These are phyloP conservation scores for Phytophthora meadii DNA, from an alignment of 352 stramenopile species.

Conservation along the genomic window DNA sequence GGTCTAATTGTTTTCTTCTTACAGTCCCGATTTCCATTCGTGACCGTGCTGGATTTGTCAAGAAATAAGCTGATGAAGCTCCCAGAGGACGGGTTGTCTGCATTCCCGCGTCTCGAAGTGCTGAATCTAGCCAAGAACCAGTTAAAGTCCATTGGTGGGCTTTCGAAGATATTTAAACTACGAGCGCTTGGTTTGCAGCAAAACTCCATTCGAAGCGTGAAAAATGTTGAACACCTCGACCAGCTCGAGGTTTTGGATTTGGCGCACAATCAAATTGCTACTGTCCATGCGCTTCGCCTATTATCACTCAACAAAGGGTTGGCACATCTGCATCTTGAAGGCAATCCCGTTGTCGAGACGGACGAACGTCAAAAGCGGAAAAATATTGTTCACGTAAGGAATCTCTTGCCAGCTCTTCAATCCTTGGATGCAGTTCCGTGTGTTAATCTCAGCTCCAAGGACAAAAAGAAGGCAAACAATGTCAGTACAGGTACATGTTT, in stretches of 20 bases:
- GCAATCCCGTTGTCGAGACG: constrained; percentile 71
- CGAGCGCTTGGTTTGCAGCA: constrained; percentile 64
- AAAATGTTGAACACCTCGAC: constrained; percentile 78
- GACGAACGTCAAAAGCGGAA: constrained; percentile 73
- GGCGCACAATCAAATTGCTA: constrained; percentile 56
- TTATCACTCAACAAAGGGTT: constrained; percentile 83
- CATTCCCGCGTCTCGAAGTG: constrained; percentile 72
- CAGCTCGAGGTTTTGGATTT: constrained; percentile 68
- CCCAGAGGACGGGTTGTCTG: constrained; percentile 48
- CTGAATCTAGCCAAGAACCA: constrained; percentile 70
- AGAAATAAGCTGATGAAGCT: constrained; percentile 69
- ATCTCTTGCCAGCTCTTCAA: constrained; percentile 70
- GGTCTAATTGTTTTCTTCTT: constrained; percentile 2
- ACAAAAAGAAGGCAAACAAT: constrained; percentile 53
- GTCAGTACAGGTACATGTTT: constrained; percentile 40
- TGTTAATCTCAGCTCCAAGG: constrained; percentile 52
- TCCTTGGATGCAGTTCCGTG: constrained; percentile 68
- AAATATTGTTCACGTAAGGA: constrained; percentile 80
- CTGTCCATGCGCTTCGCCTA: constrained; percentile 58
- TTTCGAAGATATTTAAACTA: constrained; percentile 64
- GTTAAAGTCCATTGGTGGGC: constrained; percentile 59
- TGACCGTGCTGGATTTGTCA: constrained; percentile 65
- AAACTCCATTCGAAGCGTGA: constrained; percentile 68
- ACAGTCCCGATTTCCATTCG: constrained; percentile 69
- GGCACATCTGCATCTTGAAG: constrained; percentile 73